A percentile compares a stretch with the other conserved stretches of the same genome.
Conservation (phyloP, 2,329 filamentous ascomycete species). For the Graphilbum fragrans region DNA sequence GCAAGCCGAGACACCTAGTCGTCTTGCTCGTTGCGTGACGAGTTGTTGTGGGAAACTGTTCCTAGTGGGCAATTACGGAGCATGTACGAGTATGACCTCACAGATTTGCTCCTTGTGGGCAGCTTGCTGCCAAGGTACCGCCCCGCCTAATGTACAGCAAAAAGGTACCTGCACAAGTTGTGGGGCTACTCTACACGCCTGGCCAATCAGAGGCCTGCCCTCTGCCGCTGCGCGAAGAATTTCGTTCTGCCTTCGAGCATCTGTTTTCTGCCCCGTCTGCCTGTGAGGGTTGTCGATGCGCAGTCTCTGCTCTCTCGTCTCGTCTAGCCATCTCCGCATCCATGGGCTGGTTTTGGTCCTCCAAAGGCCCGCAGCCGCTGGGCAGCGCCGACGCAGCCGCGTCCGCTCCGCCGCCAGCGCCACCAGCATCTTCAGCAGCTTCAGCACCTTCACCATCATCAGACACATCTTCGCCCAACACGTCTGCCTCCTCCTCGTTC, state of each 20-base stretch:
- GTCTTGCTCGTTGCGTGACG: too few species aligned
- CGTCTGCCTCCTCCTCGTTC: conserved; percentile 9
- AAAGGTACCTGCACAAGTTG: background rate
- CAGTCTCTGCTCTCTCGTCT: background rate
- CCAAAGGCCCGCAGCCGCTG: conserved; percentile 11
- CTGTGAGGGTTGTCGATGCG: too few species aligned
- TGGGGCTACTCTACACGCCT: background rate
- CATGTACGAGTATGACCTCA: too few species aligned
- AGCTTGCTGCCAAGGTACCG: too few species aligned
- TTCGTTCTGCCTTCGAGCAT: too few species aligned
- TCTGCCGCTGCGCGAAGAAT: too few species aligned
- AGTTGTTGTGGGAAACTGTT: too few species aligned
- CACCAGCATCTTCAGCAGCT: conserved; percentile 3
- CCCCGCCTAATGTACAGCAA: background rate
- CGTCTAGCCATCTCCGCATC: too few species aligned
- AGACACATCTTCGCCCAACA: background rate
- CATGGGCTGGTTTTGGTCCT: conserved; percentile 54
- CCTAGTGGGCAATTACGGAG: too few species aligned
- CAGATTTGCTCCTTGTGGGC: too few species aligned
- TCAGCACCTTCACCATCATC: background rate
- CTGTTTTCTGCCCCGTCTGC: too few species aligned
- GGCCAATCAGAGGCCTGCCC: conserved; percentile 4
- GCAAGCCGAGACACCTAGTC: too few species aligned
- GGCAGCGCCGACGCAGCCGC: background rate
- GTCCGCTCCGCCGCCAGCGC: conserved; percentile 12